Percentiles rank a stretch among this genome's conserved stretches.
Conservation (phyloP, 805 yeast species). For the Novakomyces olei region DNA sequence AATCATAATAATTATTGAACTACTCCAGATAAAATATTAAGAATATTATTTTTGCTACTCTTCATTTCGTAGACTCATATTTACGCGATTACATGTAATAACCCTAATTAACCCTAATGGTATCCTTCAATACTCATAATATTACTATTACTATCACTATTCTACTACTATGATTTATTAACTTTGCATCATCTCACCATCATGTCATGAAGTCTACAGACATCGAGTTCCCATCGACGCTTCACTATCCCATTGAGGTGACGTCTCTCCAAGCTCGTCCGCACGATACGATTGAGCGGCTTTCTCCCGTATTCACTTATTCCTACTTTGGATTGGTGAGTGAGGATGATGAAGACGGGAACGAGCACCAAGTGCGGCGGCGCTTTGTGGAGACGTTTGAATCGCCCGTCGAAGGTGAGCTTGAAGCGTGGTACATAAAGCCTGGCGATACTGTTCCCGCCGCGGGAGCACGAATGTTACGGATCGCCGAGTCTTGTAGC, state of each 20-base stretch:
- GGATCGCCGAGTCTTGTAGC: slow-evolving; percentile 59
- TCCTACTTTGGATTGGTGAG: slow-evolving; percentile 37
- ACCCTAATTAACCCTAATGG: too few relatives aligned
- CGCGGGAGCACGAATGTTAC: slow-evolving; percentile 27
- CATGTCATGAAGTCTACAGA: too few relatives aligned
- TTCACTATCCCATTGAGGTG: slow-evolving; percentile 47
- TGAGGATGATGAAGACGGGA: slow-evolving; percentile 15
- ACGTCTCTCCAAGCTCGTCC: slow-evolving; percentile 24
- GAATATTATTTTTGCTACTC: too few relatives aligned
- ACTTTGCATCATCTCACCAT: too few relatives aligned
- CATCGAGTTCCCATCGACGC: slow-evolving; percentile 34
- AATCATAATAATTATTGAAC: too few relatives aligned
- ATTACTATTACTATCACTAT: too few relatives aligned
- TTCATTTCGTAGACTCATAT: too few relatives aligned
- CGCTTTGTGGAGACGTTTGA: slow-evolving; percentile 36
- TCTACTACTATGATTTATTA: too few relatives aligned
- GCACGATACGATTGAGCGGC: slow-evolving; percentile 29
- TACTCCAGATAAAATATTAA: too few relatives aligned
- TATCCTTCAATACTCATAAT: too few relatives aligned
- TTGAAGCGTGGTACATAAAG: slow-evolving; percentile 28
- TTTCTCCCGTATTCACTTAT: slow-evolving; percentile 34
- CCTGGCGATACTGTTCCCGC: slow-evolving; percentile 37
- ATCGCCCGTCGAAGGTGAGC: slow-evolving; percentile 55
- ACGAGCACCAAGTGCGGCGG: slow-evolving; percentile 15
- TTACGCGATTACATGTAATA: too few relatives aligned